Evolutionary conservation across 169 alveolate genomes (phyloP).

Genomic region (Plasmodium gaboni): DNA sequence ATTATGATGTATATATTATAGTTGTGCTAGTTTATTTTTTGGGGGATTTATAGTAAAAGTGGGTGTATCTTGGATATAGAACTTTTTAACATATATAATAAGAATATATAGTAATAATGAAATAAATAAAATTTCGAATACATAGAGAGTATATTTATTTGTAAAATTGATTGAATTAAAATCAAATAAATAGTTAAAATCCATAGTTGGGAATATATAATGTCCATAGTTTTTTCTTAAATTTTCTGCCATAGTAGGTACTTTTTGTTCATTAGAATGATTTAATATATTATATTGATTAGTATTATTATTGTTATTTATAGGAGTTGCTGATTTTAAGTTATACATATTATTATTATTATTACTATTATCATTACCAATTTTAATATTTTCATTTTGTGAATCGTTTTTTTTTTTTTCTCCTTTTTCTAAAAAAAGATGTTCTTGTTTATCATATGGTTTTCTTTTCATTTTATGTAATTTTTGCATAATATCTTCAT

Average conservation of each 20-base stretch:
- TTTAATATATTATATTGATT: conserved; percentile 16
- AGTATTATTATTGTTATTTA: not conserved
- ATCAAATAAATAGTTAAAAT: conserved; percentile 18
- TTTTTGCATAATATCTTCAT: conserved; percentile 62
- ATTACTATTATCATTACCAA: not conserved
- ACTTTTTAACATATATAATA: conserved; percentile 45
- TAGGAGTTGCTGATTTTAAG: conserved; percentile 1
- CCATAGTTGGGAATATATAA: conserved; percentile 30
- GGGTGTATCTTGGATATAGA: conserved; percentile 4
- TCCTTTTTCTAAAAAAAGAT: conserved; percentile 34
- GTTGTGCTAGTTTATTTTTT: conserved; percentile 25
- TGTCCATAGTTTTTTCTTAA: conserved; percentile 61
- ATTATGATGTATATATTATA: conserved; percentile 4
- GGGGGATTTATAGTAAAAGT: conserved; percentile 1
- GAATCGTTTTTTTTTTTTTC: conserved; percentile 1
- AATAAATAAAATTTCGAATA: conserved; percentile 34
- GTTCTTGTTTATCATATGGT: conserved; percentile 41
- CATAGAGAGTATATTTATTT: conserved; percentile 30
- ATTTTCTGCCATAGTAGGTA: conserved; percentile 23
- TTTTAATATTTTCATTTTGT: not conserved
- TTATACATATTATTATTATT: not conserved
- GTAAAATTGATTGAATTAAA: conserved; percentile 5
- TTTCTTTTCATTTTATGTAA: conserved; percentile 64
- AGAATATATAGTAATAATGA: conserved; percentile 42
- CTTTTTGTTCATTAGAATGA: not conserved